Percentiles rank a stretch among this genome's conserved stretches.
These are phyloP conservation scores for Fusarium xylarioides DNA, from an alignment of 2,329 filamentous ascomycete genomes.

Conservation along the genomic window DNA sequence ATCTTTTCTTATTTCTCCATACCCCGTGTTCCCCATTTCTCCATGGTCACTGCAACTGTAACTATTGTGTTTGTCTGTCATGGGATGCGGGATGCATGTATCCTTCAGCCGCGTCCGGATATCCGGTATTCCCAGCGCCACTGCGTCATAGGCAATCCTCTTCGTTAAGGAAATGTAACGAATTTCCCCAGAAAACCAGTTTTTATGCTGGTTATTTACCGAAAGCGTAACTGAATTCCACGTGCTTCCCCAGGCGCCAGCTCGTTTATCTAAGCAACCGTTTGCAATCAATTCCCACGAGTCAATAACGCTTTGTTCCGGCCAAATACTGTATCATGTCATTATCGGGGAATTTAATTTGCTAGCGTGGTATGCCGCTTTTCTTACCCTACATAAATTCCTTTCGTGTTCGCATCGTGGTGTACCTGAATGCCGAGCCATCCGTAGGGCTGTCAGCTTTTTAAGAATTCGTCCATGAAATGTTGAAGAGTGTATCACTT, in stretches of 20 bases:
- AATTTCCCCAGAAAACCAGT: slow-evolving; percentile 10
- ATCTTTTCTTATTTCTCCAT: neutral
- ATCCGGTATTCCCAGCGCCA: slow-evolving; percentile 17
- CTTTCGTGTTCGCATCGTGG: neutral
- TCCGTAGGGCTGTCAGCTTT: neutral
- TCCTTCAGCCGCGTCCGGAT: neutral
- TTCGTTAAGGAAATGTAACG: neutral
- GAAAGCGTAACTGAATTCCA: neutral
- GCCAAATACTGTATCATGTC: neutral
- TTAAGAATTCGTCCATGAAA: neutral
- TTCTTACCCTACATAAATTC: neutral
- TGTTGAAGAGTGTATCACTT: neutral
- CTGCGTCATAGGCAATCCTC: slow-evolving; percentile 9
- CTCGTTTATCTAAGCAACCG: neutral
- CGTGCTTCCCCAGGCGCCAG: neutral
- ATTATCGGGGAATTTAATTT: slow-evolving; percentile 9
- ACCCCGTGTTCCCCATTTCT: slow-evolving; percentile 10
- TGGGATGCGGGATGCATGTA: neutral
- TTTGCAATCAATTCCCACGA: neutral
- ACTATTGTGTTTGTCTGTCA: neutral
- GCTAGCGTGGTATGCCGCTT: neutral
- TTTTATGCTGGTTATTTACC: neutral
- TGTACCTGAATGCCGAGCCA: slow-evolving; percentile 4
- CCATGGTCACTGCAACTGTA: neutral
- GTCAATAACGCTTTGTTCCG: neutral